These are phyloP conservation scores for Microsporum canis DNA, from an alignment of 2,329 filamentous ascomycete species.

Conservation along the genomic window DNA sequence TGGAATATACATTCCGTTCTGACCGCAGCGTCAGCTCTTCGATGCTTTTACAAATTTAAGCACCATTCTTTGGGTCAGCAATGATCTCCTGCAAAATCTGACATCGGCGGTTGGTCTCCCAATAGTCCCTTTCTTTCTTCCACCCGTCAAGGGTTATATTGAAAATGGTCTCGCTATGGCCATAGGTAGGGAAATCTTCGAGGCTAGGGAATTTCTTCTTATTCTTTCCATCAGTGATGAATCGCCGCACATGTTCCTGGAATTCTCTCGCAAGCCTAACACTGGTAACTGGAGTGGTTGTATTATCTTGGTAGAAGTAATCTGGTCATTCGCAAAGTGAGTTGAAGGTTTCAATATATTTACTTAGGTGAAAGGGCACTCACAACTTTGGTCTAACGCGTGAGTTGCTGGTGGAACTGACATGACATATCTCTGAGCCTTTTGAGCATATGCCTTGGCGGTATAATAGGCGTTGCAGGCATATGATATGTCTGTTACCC, in stretches of 20 bases:
- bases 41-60: not conserved
- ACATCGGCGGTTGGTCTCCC: slow-evolving; percentile 6
- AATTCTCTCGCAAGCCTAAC: slow-evolving; percentile 7
- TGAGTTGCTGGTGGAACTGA: slow-evolving; percentile 11
- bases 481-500: slow-evolving; percentile 9
- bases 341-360: not conserved
- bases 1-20: not conserved
- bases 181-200: slow-evolving; percentile 8
- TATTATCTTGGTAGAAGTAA: slow-evolving; percentile 7
- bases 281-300: slow-evolving; percentile 6
- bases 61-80: slow-evolving; percentile 7
- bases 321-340: not conserved
- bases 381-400: slow-evolving; percentile 11
- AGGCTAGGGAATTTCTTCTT: not conserved
- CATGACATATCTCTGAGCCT: slow-evolving; percentile 11
- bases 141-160: slow-evolving; percentile 8
- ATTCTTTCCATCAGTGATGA: slow-evolving; percentile 8
- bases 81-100: slow-evolving; percentile 6
- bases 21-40: too few species aligned
- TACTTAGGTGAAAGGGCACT: not conserved
- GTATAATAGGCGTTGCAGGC: slow-evolving; percentile 11
- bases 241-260: slow-evolving; percentile 10
- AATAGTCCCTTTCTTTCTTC: slow-evolving; percentile 7
- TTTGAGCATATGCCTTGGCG: slow-evolving; percentile 7
- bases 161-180: slow-evolving; percentile 1